These are phyloP conservation scores for Fraxinus sp. DNA, from an alignment of 305 asterid genomes.

Conservation along the genomic window DNA sequence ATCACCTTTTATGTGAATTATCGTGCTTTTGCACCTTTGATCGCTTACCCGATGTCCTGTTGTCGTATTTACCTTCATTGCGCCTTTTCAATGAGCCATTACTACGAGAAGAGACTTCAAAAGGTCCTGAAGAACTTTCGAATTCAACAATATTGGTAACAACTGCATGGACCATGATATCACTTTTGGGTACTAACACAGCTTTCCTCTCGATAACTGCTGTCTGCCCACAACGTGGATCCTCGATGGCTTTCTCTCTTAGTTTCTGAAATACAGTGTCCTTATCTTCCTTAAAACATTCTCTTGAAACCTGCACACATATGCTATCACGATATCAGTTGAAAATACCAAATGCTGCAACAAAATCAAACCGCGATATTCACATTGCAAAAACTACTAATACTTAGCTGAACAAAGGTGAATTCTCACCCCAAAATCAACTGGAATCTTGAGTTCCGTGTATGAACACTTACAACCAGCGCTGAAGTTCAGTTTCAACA, in stretches of 20 bases:
- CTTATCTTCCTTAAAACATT: conserved; percentile 42
- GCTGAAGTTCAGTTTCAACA: conserved; percentile 61
- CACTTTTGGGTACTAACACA: conserved; percentile 58
- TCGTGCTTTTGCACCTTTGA: conserved; percentile 53
- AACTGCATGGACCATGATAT: conserved; percentile 55
- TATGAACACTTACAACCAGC: conserved; percentile 77
- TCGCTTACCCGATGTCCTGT: conserved; percentile 51
- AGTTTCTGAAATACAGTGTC: conserved; percentile 54
- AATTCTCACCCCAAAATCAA: conserved; percentile 68
- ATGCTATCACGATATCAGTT: neutral
- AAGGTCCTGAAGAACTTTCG: conserved; percentile 27
- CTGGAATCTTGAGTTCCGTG: conserved; percentile 56
- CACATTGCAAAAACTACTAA: neutral
- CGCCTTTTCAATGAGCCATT: conserved; percentile 47
- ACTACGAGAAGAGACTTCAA: conserved; percentile 26
- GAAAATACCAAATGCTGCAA: neutral
- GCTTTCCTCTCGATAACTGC: conserved; percentile 54
- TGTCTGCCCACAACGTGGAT: conserved; percentile 68
- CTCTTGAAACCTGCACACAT: conserved; percentile 43
- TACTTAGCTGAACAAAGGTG: neutral
- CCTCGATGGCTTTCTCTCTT: conserved; percentile 47
- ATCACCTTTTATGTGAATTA: conserved; percentile 39
- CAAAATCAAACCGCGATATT: neutral
- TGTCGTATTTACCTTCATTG: conserved; percentile 36
- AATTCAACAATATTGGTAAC: conserved; percentile 62